These are phyloP conservation scores for Globisporangium lucens DNA, from an alignment of 352 stramenopile species.

Conservation along the genomic window DNA sequence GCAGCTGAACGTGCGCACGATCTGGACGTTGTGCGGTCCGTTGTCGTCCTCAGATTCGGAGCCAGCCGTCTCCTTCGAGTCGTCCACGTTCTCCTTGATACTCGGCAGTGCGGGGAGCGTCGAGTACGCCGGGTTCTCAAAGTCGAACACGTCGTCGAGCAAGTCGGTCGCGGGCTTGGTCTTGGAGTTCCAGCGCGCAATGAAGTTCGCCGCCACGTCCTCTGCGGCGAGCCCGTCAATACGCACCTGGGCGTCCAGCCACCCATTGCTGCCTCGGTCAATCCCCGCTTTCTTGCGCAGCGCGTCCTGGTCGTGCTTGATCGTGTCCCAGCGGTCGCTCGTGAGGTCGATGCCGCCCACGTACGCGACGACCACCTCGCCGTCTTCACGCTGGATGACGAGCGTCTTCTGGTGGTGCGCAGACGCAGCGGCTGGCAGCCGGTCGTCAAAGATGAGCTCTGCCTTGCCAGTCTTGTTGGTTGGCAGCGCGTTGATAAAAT, in stretches of 20 bases:
- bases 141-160: constrained; percentile 37
- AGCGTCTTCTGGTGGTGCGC: constrained; percentile 55
- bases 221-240: constrained; percentile 41
- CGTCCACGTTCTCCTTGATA: constrained; percentile 15
- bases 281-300: constrained; percentile 32
- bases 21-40: constrained; percentile 38
- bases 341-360: constrained; percentile 52
- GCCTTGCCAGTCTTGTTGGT: constrained; percentile 23
- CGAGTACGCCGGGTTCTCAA: constrained; percentile 35
- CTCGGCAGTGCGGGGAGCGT: constrained; percentile 16
- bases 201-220: constrained; percentile 58
- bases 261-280: constrained; percentile 36
- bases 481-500: constrained; percentile 44
- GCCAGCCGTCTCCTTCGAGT: constrained; percentile 5
- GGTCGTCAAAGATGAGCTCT: constrained; percentile 47
- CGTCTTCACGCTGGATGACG: constrained; percentile 10
- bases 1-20: constrained; percentile 61
- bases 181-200: constrained; percentile 49
- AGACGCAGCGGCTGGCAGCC: constrained; percentile 20
- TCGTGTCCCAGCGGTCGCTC: constrained; percentile 61
- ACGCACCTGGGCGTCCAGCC: constrained; percentile 45
- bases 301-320: constrained; percentile 39
- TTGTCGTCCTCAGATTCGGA: constrained; percentile 12
- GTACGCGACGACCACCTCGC: constrained; percentile 27
- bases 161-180: constrained; percentile 22